phyloP scores from a whole-genome alignment of 192 early-diverging fungal species.

The Chytriomyces sp. region DNA sequence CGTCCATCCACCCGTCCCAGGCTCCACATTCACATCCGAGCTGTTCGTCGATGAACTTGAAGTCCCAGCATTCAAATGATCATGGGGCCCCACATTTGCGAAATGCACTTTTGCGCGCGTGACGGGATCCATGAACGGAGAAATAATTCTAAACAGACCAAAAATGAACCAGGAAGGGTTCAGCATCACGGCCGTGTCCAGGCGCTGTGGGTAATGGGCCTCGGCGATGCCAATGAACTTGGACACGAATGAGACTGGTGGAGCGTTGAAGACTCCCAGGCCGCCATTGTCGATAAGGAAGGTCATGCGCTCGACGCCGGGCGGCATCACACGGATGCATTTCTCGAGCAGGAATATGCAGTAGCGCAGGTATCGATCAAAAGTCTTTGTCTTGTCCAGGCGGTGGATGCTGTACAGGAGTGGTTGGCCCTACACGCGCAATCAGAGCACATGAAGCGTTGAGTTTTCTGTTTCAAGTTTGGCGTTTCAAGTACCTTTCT shows the following conservation, averaged over 20 bases:
- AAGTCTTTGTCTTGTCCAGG: slow-evolving; percentile 76
- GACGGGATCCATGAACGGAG: slow-evolving; percentile 91
- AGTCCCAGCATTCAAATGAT: no score
- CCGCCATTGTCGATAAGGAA: slow-evolving; percentile 85
- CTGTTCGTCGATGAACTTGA: background rate
- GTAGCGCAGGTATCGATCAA: slow-evolving; percentile 73
- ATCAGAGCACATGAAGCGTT: background rate
- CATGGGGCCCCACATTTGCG: slow-evolving; percentile 46
- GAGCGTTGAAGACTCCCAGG: slow-evolving; percentile 72
- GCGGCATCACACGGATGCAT: slow-evolving; percentile 70
- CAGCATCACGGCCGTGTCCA: slow-evolving; percentile 68
- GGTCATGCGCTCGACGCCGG: slow-evolving; percentile 75
- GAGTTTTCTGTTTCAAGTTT: background rate
- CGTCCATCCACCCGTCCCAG: slow-evolving; percentile 47
- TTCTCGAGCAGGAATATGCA: slow-evolving; percentile 81
- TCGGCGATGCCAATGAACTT: slow-evolving; percentile 74
- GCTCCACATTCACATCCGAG: slow-evolving; percentile 48
- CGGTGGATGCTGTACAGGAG: slow-evolving; percentile 60
- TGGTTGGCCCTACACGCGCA: background rate
- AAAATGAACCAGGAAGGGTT: slow-evolving; percentile 86
- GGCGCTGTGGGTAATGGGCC: slow-evolving; percentile 86
- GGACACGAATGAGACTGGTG: slow-evolving; percentile 46
- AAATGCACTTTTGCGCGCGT: slow-evolving; percentile 87
- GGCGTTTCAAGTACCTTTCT: no score
- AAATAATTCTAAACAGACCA: slow-evolving; percentile 74